Percentiles rank a stretch among this genome's conserved stretches.
phyloP scores from a whole-genome alignment of 2,329 filamentous ascomycete genomes.

The Sclerotinia borealis region DNA sequence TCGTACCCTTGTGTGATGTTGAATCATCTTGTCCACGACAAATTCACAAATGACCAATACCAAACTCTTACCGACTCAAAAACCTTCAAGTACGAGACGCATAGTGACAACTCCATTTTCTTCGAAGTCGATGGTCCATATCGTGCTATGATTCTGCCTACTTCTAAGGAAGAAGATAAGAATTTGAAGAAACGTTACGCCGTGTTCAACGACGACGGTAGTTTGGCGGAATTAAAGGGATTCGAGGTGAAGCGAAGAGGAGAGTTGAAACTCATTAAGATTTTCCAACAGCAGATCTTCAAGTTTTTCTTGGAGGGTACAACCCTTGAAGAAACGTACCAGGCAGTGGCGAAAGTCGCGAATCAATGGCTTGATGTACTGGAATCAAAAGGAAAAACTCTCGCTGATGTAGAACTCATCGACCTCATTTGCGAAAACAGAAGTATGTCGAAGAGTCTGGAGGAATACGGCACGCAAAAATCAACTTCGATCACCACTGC shows the following conservation, averaged over 20 bases:
- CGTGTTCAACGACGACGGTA: conserved; percentile 97
- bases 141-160: conserved; percentile 93
- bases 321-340: conserved; percentile 84
- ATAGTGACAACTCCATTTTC: conserved; percentile 98
- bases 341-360: conserved; percentile 85
- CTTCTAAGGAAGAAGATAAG: conserved; percentile 98
- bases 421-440: conserved; percentile 99
- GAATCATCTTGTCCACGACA: conserved; percentile 91
- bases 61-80: conserved; percentile 76
- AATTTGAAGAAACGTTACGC: conserved; percentile 99
- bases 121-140: conserved; percentile 99
- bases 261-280: conserved; percentile 98
- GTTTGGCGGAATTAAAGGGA: conserved; percentile 88
- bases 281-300: conserved; percentile 98
- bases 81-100: conserved; percentile 87
- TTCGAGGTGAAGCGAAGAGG: conserved; percentile 97
- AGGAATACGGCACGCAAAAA: conserved; percentile 93
- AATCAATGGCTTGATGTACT: conserved; percentile 97
- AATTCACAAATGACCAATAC: conserved; percentile 97
- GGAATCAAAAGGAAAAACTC: conserved; percentile 76
- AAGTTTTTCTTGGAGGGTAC: conserved; percentile 95
- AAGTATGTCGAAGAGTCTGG: conserved; percentile 93
- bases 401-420: conserved; percentile 95
- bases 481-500: conserved; percentile 99
- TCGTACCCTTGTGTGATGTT: conserved; percentile 99